Percentiles rank a stretch among this genome's conserved stretches.
Evolutionary conservation across 768 basidiomycete genomes (phyloP).

Genomic region (Suillus subluteus): DNA sequence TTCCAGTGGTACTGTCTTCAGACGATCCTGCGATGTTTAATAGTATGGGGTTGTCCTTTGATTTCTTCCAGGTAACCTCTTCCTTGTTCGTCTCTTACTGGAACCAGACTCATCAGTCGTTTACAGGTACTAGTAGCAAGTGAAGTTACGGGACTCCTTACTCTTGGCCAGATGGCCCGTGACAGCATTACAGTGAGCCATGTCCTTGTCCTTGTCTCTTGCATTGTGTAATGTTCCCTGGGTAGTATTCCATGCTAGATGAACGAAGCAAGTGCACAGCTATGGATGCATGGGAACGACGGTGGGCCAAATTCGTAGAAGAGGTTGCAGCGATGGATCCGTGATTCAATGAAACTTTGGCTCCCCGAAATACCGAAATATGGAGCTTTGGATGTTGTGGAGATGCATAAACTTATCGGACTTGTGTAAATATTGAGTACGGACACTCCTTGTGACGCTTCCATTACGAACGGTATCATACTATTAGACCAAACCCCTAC

Average conservation of each 20-base stretch:
- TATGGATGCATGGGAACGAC: constrained; percentile 45
- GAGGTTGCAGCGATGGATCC: constrained; percentile 29
- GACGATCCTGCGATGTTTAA: constrained; percentile 78
- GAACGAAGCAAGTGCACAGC: constrained; percentile 47
- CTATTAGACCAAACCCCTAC: not conserved
- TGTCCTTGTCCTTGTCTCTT: not conserved
- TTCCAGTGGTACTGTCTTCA: constrained; percentile 68
- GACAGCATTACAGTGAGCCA: constrained; percentile 59
- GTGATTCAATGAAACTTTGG: constrained; percentile 18
- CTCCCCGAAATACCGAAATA: not conserved
- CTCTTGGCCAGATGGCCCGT: constrained; percentile 60
- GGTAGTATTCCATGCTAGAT: constrained; percentile 55
- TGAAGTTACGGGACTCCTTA: constrained; percentile 63
- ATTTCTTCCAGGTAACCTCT: constrained; percentile 65
- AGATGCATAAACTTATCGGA: not conserved
- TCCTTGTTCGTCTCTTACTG: constrained; percentile 6
- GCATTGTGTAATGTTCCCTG: constrained; percentile 13
- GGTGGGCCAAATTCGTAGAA: constrained; percentile 51
- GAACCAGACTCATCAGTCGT: not conserved
- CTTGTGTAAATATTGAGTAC: not conserved
- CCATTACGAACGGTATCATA: not conserved
- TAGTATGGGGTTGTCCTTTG: constrained; percentile 73
- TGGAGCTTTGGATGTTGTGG: not conserved
- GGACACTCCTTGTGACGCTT: not conserved
- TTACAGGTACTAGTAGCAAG: constrained; percentile 61